phyloP scores from a whole-genome alignment of 1,284 basidiomycete species.

The Phylloboletellus chloephorus region DNA sequence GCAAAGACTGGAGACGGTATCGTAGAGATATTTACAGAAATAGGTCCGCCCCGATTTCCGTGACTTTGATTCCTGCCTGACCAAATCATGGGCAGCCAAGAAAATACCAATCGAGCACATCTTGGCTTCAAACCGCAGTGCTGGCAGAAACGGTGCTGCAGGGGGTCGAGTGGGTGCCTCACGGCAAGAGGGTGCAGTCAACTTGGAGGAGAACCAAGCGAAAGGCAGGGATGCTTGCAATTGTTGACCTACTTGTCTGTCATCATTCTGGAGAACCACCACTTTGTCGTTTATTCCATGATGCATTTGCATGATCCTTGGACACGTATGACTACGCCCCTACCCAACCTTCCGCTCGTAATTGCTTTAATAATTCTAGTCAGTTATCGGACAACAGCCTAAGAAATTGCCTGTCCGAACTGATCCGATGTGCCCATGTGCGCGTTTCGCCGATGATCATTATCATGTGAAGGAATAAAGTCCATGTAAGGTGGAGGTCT shows the following conservation, averaged over 20 bases:
- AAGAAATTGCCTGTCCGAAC: not conserved
- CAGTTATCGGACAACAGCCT: constrained; percentile 10
- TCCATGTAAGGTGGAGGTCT: constrained; percentile 43
- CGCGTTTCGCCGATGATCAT: constrained; percentile 11
- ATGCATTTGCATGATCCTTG: constrained; percentile 19
- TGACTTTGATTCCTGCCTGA: not conserved
- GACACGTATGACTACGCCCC: constrained; percentile 25
- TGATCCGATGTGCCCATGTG: not conserved
- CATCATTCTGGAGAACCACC: constrained; percentile 18
- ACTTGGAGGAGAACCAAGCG: constrained; percentile 63
- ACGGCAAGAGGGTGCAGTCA: constrained; percentile 57
- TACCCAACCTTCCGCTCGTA: constrained; percentile 20
- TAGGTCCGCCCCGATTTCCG: constrained; percentile 55
- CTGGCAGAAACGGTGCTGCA: constrained; percentile 56
- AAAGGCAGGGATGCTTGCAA: constrained; percentile 77
- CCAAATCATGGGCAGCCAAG: constrained; percentile 58
- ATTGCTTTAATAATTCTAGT: constrained; percentile 29
- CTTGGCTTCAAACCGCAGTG: constrained; percentile 67
- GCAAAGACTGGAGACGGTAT: constrained; percentile 98
- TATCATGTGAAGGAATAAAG: constrained; percentile 27
- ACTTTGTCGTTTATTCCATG: constrained; percentile 21
- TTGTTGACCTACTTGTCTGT: constrained; percentile 43
- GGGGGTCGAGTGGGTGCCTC: constrained; percentile 48
- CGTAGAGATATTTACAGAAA: constrained; percentile 97
- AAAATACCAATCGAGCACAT: constrained; percentile 95